Evolutionary conservation across 352 stramenopile species (phyloP), one percentile per base, ranked within the genome.

Genomic region (Thalassiosira hispida): DNA sequence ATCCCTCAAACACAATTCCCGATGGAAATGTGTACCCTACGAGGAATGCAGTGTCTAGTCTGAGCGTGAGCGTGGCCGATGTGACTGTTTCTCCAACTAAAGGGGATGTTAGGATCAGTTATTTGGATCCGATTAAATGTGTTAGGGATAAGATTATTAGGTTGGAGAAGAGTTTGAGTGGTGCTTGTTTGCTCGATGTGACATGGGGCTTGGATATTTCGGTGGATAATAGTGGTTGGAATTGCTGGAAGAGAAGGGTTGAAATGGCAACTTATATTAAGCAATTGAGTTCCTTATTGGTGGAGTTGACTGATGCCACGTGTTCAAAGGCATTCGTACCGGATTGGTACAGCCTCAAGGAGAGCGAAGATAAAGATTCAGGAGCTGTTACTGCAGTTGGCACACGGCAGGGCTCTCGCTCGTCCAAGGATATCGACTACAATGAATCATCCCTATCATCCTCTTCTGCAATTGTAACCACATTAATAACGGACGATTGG

Each of bases 251-350:
- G 31, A 70, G 60, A n/a, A 85, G 65, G 44, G 79, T 91, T 1
- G 20, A 78, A 16, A 65, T 74, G 18, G 66, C 73, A 14, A 84
- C 70, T 7, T 92, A 85, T 1, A 74, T 90, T 9, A 51, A 33
- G 18, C 51, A 33, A n/a, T 72, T 93, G 22, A 62, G 73, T 25
- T 44, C 14, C 6, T 62, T 93, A 18, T 65, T 91, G 52, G 51
- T 93, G 0, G 59, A 80, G 49, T 60, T 94, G n/a, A 72, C 90
- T 38, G 87, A 94, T 78, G 64, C 66, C 4, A 82, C 62, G 9
- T 79, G 83, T 62, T 57, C 70, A 1, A 77, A 68, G 61, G 85
- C 79, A 29, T 94, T 94, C 55, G 16, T 89, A 53, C 68, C 77
- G 23, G 31, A 85, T 55, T 89, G 77, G 77, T 74, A 83, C 59